Base-by-base conservation (phyloP, 495 filamentous ascomycete genomes). In the Peziza echinospora region DNA sequence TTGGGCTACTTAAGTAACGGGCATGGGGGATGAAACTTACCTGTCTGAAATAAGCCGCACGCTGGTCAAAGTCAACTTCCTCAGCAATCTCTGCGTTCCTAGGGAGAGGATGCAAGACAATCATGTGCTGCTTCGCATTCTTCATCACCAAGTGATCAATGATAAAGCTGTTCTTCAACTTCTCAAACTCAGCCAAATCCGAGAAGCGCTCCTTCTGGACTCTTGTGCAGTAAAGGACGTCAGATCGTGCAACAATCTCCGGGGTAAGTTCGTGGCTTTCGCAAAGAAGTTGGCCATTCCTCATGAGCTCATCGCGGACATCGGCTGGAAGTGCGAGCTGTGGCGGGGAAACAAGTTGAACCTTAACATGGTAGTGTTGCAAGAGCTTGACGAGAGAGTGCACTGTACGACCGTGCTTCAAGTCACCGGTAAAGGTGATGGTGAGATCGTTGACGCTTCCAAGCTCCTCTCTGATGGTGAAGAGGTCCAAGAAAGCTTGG, bases 11-110 rank as follows among this genome's bases (percentile, higher is more conserved):
- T n/a, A 21, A 43, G 51, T 46, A 41, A 24, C 43, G 22, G 23
- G 16, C 21, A 8, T 44, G 44, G 34, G 5, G 41, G 41, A 34
- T 22, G 37, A 48, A 56, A 72, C 79, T 69, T 66, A 93, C 89
- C 79, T 97, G 89, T 81, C 89, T 77, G 64, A 96, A 96, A 69
- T 97, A 97, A 47, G 91, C 89, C 26, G 89, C 87, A 58, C 89
- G 69, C 63, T 87, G 82, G 68, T 97, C 89, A 66, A 86, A 91
- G 62, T 97, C 89, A 21, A 97, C 82, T 67, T 97, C 89, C 67
- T 92, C 84, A 9, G 75, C 71, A 52, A 97, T 78, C 72, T 97
- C 89, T 45, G 74, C 73, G 52, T 93, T 94, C 48, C 89, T 70
- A 43, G 91, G 89, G 60, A 97, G 68, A 49, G 89, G 89, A 69